Evolutionary conservation across 2,329 filamentous ascomycete species (phyloP), one percentile per base, ranked within the genome.

Genomic region (Zasmidium citrigriseum): DNA sequence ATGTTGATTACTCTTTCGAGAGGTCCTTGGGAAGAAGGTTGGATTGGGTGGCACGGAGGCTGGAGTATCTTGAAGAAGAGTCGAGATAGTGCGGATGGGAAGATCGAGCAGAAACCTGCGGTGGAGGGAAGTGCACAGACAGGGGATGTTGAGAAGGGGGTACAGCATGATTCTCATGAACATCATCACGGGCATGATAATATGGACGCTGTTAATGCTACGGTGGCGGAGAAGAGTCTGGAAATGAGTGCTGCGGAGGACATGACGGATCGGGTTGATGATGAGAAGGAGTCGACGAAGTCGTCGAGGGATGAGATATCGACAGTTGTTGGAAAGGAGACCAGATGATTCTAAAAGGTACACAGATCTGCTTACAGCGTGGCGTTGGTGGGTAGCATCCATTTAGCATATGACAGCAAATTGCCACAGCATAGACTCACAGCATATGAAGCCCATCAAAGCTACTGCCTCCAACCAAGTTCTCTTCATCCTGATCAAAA

Each of bases 21-120:
- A 27, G 84, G 83, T 0, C 85, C 85, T 14, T 80, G 79, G 73
- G 83, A 86, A 69, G 76, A 74, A 25, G 73, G 80, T 0, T 87
- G 85, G 85, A 58, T 86, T 47, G 85, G 85, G 0, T 87, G 85
- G 85, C 71, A 71, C 18, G 85, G 85, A 1, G 85, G 84, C 0
- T 83, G 80, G 77, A 78, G 76, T 57, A 73, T 85, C 55, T 68
- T 58, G 58, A 80, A 78, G 71, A 76, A 74, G 67, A 72, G 62
- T 57, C 50, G 27, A 41, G 63, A 64, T 23, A 76, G 67, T 67
- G 74, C 74, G 22, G 76, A 78, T 69, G 76, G 76, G 18, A 76
- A 68, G 64, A 69, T 69, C 18, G 67, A 51, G 21, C 61, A 64
- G 45, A 41, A 41, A 16, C 34, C 34, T 11, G 16, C 34, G 34